Percentiles rank a stretch among this genome's conserved stretches.
These are phyloP conservation scores for Phytophthora foliorum DNA, from an alignment of 352 stramenopile genomes.

Conservation along the genomic window DNA sequence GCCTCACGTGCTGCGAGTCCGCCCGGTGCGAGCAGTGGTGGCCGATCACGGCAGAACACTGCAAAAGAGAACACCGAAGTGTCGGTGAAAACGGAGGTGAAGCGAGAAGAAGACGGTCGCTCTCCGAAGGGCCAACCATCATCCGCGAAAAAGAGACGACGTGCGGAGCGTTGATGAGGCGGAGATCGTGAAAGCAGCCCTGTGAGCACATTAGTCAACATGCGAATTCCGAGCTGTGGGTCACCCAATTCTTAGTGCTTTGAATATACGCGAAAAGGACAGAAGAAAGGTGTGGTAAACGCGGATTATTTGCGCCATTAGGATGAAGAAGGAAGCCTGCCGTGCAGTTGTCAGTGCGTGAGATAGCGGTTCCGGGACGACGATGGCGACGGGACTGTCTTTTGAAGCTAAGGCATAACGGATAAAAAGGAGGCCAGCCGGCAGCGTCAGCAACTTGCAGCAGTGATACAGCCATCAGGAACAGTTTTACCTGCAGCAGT, in stretches of 20 bases:
- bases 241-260: conserved; percentile 17
- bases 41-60: conserved; percentile 25
- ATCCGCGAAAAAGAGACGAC: conserved; percentile 64
- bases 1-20: conserved; percentile 33
- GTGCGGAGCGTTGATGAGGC: conserved; percentile 17
- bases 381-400: conserved; percentile 49
- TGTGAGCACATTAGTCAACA: conserved; percentile 16
- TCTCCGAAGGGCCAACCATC: conserved; percentile 22
- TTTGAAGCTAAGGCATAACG: conserved; percentile 60
- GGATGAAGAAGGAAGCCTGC: conserved; percentile 1
- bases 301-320: conserved; percentile 27
- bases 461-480: not conserved
- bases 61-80: conserved; percentile 31
- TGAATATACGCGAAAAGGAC: conserved; percentile 33
- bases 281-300: conserved; percentile 17
- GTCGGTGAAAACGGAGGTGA: conserved; percentile 41
- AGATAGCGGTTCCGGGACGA: conserved; percentile 71
- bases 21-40: conserved; percentile 24
- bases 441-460: conserved; percentile 14
- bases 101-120: conserved; percentile 33
- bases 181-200: not conserved
- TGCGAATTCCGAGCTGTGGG: not conserved
- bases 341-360: conserved; percentile 53
- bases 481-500: conserved; percentile 85
- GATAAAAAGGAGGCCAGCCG: conserved; percentile 6